Percentiles rank a stretch among this genome's conserved stretches.
Evolutionary conservation across 192 early-diverging fungal genomes (phyloP).

Genomic region (Rhizoclosmatium sp.): DNA sequence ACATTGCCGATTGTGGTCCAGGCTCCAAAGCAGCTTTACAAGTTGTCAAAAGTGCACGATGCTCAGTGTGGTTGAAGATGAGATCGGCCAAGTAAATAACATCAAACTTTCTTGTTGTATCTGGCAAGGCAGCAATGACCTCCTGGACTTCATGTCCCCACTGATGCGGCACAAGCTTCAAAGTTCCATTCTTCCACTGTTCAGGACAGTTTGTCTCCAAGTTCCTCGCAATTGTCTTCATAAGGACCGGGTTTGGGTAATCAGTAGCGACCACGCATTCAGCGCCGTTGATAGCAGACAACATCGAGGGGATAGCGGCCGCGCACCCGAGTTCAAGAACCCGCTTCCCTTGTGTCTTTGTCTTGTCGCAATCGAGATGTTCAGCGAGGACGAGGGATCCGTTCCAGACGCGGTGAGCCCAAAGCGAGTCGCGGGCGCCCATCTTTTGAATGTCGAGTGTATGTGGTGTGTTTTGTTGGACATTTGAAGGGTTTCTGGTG

Average conservation of each 20-base stretch:
- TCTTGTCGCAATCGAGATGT: slow-evolving; percentile 75
- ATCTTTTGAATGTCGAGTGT: neutral
- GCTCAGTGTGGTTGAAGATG: slow-evolving; percentile 93
- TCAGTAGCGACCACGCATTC: slow-evolving; percentile 69
- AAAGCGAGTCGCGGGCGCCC: slow-evolving; percentile 14
- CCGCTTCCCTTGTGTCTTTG: slow-evolving; percentile 61
- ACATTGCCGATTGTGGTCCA: slow-evolving; percentile 43
- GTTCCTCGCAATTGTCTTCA: slow-evolving; percentile 81
- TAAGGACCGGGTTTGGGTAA: slow-evolving; percentile 77
- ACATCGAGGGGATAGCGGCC: neutral
- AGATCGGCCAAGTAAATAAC: slow-evolving; percentile 83
- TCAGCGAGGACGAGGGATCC: slow-evolving; percentile 57
- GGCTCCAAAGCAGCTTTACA: slow-evolving; percentile 65
- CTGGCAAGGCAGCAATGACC: slow-evolving; percentile 43
- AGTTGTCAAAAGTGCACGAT: slow-evolving; percentile 74
- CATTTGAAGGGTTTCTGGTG: slow-evolving; percentile 8
- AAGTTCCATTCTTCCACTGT: slow-evolving; percentile 13
- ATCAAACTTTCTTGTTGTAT: slow-evolving; percentile 62
- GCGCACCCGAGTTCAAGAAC: slow-evolving; percentile 72
- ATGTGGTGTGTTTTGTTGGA: slow-evolving; percentile 59
- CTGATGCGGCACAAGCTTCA: slow-evolving; percentile 53
- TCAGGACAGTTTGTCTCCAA: slow-evolving; percentile 58
- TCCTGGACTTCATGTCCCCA: slow-evolving; percentile 71
- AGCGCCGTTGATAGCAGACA: neutral
- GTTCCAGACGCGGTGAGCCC: neutral